A percentile compares a stretch with the other conserved stretches of the same genome.
Evolutionary conservation across 805 yeast species (phyloP).

Genomic region (Metschnikowia borealis): DNA sequence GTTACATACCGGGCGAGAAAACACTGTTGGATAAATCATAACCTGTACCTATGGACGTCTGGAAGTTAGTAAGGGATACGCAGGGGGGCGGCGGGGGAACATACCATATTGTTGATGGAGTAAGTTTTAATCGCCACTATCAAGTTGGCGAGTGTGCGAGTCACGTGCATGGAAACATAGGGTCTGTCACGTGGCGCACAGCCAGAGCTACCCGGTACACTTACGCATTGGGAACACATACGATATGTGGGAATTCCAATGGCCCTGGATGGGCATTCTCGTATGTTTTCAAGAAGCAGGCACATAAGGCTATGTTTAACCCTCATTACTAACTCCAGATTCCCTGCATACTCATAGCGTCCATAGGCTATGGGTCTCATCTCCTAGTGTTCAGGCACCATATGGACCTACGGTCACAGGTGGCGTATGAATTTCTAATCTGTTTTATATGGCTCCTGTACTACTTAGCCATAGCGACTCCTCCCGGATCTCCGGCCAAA

Average conservation of each 20-base stretch:
- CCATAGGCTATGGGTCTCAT: constrained; percentile 62
- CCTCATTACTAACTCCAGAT: constrained; percentile 37
- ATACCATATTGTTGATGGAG: constrained; percentile 11
- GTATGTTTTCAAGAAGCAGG: constrained; percentile 8
- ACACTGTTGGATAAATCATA: constrained; percentile 97
- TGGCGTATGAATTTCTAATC: constrained; percentile 45
- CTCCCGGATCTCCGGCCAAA: constrained; percentile 52
- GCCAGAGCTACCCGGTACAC: no score
- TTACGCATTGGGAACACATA: neutral
- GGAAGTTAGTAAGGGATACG: constrained; percentile 7
- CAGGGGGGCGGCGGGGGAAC: neutral
- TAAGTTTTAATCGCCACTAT: constrained; percentile 2
- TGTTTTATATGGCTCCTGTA: constrained; percentile 73
- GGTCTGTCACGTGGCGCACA: neutral
- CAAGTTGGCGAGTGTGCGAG: constrained; percentile 1
- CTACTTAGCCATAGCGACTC: constrained; percentile 55
- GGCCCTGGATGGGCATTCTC: constrained; percentile 18
- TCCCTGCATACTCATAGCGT: constrained; percentile 57
- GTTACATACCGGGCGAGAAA: constrained; percentile 65
- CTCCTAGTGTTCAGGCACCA: constrained; percentile 48
- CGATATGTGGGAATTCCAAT: constrained; percentile 18
- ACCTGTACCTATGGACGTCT: constrained; percentile 94
- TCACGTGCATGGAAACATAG: neutral
- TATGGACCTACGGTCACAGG: constrained; percentile 36
- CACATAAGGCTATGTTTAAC: no score